phyloP scores from a whole-genome alignment of 805 yeast species.

The Candida easanensis region DNA sequence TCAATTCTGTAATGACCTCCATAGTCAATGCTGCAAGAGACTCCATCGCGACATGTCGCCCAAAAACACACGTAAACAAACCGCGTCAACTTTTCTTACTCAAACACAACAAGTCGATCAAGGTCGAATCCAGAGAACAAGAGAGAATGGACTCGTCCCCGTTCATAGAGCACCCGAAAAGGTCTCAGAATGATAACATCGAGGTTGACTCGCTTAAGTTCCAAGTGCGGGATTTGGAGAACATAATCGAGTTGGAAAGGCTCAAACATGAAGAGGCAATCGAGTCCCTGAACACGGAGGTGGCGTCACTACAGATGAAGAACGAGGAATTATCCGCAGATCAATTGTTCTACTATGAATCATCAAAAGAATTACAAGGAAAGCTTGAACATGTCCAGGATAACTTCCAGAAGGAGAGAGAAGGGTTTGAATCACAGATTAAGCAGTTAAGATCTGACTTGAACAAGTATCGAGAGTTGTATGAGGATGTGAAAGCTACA shows the following conservation, averaged over 20 bases:
- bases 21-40: neutral
- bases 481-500: conserved; percentile 7
- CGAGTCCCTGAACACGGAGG: conserved; percentile 28
- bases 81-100: conserved; percentile 1
- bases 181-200: conserved; percentile 1
- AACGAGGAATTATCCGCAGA: conserved; percentile 26
- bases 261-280: conserved; percentile 30
- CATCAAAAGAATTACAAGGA: conserved; percentile 30
- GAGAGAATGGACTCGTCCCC: conserved; percentile 30
- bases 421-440: conserved; percentile 22
- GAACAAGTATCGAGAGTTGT: conserved; percentile 11
- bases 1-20: no score
- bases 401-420: conserved; percentile 22
- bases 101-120: neutral
- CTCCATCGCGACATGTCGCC: neutral
- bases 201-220: conserved; percentile 33
- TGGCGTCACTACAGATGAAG: conserved; percentile 19
- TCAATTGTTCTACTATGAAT: conserved; percentile 35
- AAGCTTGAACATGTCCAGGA: conserved; percentile 28
- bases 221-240: conserved; percentile 35
- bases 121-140: neutral
- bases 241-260: conserved; percentile 36
- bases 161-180: conserved; percentile 33
- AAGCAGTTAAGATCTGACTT: conserved; percentile 19
- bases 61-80: conserved; percentile 2